Evolutionary conservation across 768 basidiomycete genomes (phyloP), one percentile per base, ranked within the genome.

Genomic region (Psilocybe azurescens): DNA sequence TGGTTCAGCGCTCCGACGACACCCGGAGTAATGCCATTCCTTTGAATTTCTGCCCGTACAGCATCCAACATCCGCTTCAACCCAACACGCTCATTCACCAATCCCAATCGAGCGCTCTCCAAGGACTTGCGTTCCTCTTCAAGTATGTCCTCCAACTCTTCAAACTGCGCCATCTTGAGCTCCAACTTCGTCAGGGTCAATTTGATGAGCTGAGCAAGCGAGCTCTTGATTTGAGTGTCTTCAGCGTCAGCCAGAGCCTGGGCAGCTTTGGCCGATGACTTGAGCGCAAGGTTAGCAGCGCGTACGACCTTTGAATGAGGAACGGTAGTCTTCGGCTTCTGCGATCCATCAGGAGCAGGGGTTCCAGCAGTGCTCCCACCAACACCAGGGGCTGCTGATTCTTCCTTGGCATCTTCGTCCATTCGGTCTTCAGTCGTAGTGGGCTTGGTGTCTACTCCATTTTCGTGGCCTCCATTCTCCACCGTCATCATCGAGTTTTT

Each of bases 141-240:
- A 55, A 99, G 79, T 8, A 95, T 78, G 52, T 92, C 90, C 73
- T 99, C 97, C 60, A 99, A 80, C 74, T 94, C 90, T 73, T 98
- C 97, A 70, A 99, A 98, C 73, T 96, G 93, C 1, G 86, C 77
- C 88, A 95, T 93, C 82, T 99, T 99, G 57, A 97, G 80, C 71
- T 98, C 96, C 39, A 99, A 87, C 75, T 99, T 99, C 52, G 84
- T 93, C 68, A 85, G 81, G 61, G 84, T 93, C 58, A 93, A 82
- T 75, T 93, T 90, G 77, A 99, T 92, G 61, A 99, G 83, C 39
- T 88, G 85, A 2, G 94, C 87, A 51, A 99, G 87, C 1, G 90
- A 84, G 60, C 84, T 80, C 38, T 89, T 86, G 59, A 99, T 93
- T 61, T 93, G 89, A 0, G 79, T 73, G 66, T 97, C 92, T 74